Conservation (phyloP, 345 rosid genomes). For the Geranium rotundifolium region DNA sequence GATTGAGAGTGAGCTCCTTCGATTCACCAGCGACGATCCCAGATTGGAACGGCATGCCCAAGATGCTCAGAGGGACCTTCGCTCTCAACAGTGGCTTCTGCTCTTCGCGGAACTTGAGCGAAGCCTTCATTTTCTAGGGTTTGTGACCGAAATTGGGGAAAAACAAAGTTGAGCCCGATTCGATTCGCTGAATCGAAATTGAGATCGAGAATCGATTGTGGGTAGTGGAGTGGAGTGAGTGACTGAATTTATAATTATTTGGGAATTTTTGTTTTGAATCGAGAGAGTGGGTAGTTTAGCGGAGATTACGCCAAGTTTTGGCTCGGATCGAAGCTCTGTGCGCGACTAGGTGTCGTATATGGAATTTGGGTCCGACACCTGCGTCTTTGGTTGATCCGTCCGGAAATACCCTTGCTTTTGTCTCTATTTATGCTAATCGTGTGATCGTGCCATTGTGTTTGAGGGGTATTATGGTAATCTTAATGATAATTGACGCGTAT, state of each 20-base stretch:
- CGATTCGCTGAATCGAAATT: neutral
- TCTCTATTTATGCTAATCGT: no score
- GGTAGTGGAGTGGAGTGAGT: neutral
- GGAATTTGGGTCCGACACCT: no score
- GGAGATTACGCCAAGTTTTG: conserved; percentile 16
- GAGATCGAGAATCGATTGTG: neutral
- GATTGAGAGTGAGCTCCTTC: conserved; percentile 66
- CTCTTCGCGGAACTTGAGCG: conserved; percentile 85
- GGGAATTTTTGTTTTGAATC: neutral
- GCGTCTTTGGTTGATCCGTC: neutral
- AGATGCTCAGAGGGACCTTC: conserved; percentile 62
- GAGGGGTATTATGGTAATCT: no score
- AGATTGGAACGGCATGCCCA: conserved; percentile 83
- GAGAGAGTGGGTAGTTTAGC: conserved; percentile 1
- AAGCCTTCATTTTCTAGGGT: conserved; percentile 56
- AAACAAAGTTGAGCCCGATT: neutral
- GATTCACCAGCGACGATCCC: conserved; percentile 86
- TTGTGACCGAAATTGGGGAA: neutral
- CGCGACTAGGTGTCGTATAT: no score
- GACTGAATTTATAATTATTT: neutral
- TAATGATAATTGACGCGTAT: no score
- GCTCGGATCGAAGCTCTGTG: neutral
- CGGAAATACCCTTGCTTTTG: no score
- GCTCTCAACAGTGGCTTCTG: conserved; percentile 72
- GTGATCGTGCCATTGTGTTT: no score